Percentiles rank a stretch among this genome's conserved stretches.
Evolutionary conservation across 2,329 filamentous ascomycete species (phyloP).

Genomic region (Ophiosphaerella herpotricha): DNA sequence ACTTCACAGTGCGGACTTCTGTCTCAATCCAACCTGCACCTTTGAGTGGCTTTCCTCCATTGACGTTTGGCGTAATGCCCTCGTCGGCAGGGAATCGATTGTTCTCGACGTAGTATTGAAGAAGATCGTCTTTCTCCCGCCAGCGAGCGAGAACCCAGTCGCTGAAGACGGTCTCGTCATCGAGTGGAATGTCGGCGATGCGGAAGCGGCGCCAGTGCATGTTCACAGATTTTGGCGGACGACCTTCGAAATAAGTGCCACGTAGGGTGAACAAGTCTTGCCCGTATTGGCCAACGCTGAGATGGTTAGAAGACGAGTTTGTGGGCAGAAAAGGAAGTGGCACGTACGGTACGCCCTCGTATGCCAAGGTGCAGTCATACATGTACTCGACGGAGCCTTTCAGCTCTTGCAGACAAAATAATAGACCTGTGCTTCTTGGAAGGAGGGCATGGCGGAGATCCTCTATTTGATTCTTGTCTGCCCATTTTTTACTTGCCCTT

Average conservation of each 20-base stretch:
- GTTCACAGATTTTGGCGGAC: slow-evolving; percentile 90
- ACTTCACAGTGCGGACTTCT: slow-evolving; percentile 47
- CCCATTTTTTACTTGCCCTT: slow-evolving; percentile 72
- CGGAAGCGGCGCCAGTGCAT: slow-evolving; percentile 93
- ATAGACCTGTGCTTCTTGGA: slow-evolving; percentile 79
- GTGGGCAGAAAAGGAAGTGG: neutral
- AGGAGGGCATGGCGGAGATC: slow-evolving; percentile 75
- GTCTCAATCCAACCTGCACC: slow-evolving; percentile 54
- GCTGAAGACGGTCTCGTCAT: slow-evolving; percentile 74
- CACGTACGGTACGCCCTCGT: slow-evolving; percentile 89
- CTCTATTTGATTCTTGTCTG: slow-evolving; percentile 70
- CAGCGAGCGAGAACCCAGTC: slow-evolving; percentile 82
- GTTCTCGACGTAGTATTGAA: slow-evolving; percentile 74
- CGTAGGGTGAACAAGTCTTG: slow-evolving; percentile 85
- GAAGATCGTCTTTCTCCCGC: slow-evolving; percentile 86
- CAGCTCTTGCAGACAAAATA: slow-evolving; percentile 78
- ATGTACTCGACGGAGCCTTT: slow-evolving; percentile 76
- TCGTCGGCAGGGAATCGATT: slow-evolving; percentile 79
- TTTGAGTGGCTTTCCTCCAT: slow-evolving; percentile 24
- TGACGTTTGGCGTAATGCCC: slow-evolving; percentile 19
- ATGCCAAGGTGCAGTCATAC: slow-evolving; percentile 93
- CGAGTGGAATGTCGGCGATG: slow-evolving; percentile 77
- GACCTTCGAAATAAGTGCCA: slow-evolving; percentile 86
- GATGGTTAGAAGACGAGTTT: slow-evolving; percentile 1
- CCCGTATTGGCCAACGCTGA: slow-evolving; percentile 65